phyloP scores from a whole-genome alignment of 805 yeast species.

The Barnettozyma populi region DNA sequence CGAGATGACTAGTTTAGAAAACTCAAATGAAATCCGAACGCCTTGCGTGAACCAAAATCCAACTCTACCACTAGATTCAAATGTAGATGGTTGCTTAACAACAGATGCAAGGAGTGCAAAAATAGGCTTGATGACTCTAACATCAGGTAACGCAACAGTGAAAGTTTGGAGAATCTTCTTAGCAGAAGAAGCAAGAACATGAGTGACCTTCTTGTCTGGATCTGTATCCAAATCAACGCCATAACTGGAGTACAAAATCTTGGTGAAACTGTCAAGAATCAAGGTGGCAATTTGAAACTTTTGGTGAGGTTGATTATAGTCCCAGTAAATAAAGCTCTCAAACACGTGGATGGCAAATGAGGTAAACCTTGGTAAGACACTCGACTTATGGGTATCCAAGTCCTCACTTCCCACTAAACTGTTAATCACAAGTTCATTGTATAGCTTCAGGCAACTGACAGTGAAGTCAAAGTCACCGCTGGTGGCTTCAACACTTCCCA shows the following conservation, averaged over 20 bases:
- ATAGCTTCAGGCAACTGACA: constrained; percentile 49
- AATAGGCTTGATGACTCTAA: constrained; percentile 52
- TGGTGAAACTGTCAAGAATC: constrained; percentile 49
- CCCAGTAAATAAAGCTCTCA: constrained; percentile 72
- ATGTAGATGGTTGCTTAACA: constrained; percentile 30
- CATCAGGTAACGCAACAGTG: constrained; percentile 44
- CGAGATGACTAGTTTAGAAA: constrained; percentile 50
- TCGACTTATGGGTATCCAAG: constrained; percentile 39
- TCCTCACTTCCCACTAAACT: constrained; percentile 36
- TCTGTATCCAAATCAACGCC: constrained; percentile 41
- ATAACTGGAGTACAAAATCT: constrained; percentile 47
- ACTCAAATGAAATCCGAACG: constrained; percentile 45
- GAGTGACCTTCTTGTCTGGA: constrained; percentile 39
- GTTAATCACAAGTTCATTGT: constrained; percentile 46
- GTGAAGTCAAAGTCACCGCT: constrained; percentile 64
- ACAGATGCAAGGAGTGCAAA: constrained; percentile 44
- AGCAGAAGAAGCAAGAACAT: constrained; percentile 47
- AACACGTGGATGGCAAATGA: constrained; percentile 59
- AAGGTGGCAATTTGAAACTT: constrained; percentile 55
- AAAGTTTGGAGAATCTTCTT: constrained; percentile 49
- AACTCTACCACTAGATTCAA: constrained; percentile 37
- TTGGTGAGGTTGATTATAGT: constrained; percentile 50
- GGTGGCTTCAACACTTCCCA: constrained; percentile 71
- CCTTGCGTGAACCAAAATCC: constrained; percentile 47
- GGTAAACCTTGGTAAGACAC: constrained; percentile 49